These are phyloP conservation scores for Rhodocollybia butyracea DNA, from an alignment of 768 basidiomycete genomes.

Conservation along the genomic window DNA sequence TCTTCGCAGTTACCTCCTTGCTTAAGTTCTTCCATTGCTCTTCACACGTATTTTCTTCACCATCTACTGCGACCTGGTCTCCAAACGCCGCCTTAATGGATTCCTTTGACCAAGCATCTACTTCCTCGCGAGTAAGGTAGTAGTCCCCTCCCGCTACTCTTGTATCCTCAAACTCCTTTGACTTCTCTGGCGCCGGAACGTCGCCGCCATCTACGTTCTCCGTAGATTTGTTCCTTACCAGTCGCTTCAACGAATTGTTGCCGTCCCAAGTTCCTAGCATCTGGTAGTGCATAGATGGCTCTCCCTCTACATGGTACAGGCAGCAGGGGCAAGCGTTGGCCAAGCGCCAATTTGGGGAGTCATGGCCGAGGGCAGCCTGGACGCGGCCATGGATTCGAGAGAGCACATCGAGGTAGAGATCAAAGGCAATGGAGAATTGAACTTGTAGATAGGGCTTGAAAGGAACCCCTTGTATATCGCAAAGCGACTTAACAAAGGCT, in stretches of 20 bases:
- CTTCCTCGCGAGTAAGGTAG: slow-evolving; percentile 16
- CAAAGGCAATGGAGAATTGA: slow-evolving; percentile 12
- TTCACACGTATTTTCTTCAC: slow-evolving; percentile 12
- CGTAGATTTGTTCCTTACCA: background rate
- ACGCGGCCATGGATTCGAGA: slow-evolving; percentile 3
- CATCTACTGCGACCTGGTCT: background rate
- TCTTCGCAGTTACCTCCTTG: slow-evolving; percentile 10
- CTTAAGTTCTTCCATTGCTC: slow-evolving; percentile 17
- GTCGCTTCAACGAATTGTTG: slow-evolving; percentile 12
- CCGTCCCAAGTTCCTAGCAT: slow-evolving; percentile 12
- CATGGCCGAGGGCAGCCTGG: slow-evolving; percentile 5
- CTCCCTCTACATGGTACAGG: slow-evolving; percentile 10
- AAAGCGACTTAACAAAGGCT: slow-evolving; percentile 16
- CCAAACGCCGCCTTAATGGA: background rate
- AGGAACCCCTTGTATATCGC: slow-evolving; percentile 15
- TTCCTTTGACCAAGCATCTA: slow-evolving; percentile 20
- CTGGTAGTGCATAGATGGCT: slow-evolving; percentile 5
- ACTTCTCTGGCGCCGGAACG: background rate
- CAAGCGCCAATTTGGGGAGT: slow-evolving; percentile 13
- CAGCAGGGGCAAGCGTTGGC: slow-evolving; percentile 15
- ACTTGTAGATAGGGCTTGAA: slow-evolving; percentile 3
- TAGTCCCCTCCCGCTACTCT: slow-evolving; percentile 14
- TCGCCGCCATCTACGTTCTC: background rate
- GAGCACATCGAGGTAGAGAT: slow-evolving; percentile 13
- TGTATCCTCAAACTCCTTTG: slow-evolving; percentile 13